Percentiles rank a stretch among this genome's conserved stretches.
Conservation (phyloP, 2,329 filamentous ascomycete species). For the Exophiala sideris region DNA sequence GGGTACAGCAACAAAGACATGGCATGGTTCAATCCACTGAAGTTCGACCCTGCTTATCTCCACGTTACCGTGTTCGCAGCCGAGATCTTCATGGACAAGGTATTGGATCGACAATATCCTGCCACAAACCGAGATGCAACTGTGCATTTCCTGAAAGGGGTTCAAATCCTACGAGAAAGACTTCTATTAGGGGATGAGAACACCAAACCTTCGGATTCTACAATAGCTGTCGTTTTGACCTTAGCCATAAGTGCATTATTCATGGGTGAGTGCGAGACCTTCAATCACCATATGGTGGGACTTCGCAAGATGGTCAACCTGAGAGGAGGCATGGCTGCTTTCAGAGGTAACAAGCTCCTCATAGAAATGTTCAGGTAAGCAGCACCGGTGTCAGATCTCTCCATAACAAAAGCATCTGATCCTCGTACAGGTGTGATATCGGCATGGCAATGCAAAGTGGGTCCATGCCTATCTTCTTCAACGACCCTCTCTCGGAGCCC, state of each 20-base stretch:
- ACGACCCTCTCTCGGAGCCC: conserved; percentile 23
- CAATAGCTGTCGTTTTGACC: conserved; percentile 33
- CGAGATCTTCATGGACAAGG: not conserved
- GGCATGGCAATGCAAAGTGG: conserved; percentile 30
- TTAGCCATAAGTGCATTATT: conserved; percentile 34
- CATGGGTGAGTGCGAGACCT: conserved; percentile 31
- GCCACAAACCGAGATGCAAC: conserved; percentile 11
- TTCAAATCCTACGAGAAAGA: conserved; percentile 35
- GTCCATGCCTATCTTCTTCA: conserved; percentile 30
- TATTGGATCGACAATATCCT: not conserved
- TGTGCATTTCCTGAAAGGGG: conserved; percentile 32
- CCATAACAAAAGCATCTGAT: conserved; percentile 2
- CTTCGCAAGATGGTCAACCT: conserved; percentile 39
- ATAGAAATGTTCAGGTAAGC: conserved; percentile 37
- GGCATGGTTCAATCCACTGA: not conserved
- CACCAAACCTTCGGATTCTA: conserved; percentile 31
- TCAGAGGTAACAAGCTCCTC: conserved; percentile 37
- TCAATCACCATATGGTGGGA: conserved; percentile 37
- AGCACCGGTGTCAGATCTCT: not conserved
- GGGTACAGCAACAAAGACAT: not conserved
- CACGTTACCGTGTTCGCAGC: not conserved
- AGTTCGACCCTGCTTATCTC: not conserved
- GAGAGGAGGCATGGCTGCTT: conserved; percentile 35
- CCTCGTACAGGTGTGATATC: conserved; percentile 29
- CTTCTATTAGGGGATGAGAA: conserved; percentile 25